Conservation (phyloP, 768 basidiomycete species). For the Suillus ampliporus region DNA sequence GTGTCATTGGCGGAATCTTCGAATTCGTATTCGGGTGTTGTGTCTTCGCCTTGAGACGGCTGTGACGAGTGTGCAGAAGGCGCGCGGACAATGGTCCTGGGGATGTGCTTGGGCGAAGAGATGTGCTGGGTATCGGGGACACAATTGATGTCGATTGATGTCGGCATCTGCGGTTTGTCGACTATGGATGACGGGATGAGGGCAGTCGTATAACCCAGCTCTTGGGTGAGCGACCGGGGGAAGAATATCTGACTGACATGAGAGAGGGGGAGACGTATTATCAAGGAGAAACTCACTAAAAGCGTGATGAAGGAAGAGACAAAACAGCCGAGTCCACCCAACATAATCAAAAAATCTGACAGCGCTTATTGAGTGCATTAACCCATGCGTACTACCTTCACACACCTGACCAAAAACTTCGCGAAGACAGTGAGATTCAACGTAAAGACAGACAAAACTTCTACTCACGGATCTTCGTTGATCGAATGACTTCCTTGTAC, state of each 20-base stretch:
- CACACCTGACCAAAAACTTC: slow-evolving; percentile 67
- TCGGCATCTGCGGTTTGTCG: slow-evolving; percentile 35
- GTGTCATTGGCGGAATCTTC: slow-evolving; percentile 32
- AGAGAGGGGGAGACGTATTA: neutral
- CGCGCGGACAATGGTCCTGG: slow-evolving; percentile 28
- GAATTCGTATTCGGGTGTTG: slow-evolving; percentile 47
- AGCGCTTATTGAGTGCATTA: slow-evolving; percentile 6
- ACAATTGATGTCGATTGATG: slow-evolving; percentile 28
- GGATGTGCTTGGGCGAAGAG: slow-evolving; percentile 28
- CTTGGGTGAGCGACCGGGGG: slow-evolving; percentile 71
- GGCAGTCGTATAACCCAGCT: slow-evolving; percentile 63
- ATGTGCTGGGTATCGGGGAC: slow-evolving; percentile 15
- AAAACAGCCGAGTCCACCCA: slow-evolving; percentile 76
- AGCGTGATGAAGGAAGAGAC: slow-evolving; percentile 83
- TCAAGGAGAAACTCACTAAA: slow-evolving; percentile 53
- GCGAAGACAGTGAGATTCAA: neutral
- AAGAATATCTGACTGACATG: slow-evolving; percentile 65
- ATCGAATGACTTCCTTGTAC: slow-evolving; percentile 56
- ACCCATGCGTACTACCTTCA: slow-evolving; percentile 4
- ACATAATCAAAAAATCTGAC: slow-evolving; percentile 71
- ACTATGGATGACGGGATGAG: slow-evolving; percentile 22
- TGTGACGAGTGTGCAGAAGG: slow-evolving; percentile 25
- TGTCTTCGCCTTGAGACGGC: slow-evolving; percentile 33
- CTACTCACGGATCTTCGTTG: slow-evolving; percentile 59
- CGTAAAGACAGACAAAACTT: neutral